Base-by-base conservation (phyloP, 1,284 basidiomycete genomes). In the Cryptococcus depauperatus region DNA sequence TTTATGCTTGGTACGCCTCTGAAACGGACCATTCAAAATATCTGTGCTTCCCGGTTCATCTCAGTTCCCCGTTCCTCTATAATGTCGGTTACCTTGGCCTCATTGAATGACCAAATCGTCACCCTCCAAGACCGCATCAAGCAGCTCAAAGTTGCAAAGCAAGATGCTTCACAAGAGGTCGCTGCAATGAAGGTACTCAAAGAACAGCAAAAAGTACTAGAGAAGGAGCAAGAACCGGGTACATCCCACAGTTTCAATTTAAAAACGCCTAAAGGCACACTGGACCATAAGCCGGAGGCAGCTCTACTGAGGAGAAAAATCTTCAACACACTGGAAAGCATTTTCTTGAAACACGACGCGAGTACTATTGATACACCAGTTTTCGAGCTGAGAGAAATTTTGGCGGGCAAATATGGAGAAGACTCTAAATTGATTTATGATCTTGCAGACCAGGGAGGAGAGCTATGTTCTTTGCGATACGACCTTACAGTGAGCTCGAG, bases 381-480 rank as follows among this genome's bases (percentile, higher is more conserved):
- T 16, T 97, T 98, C 62, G 93, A 98, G 74, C 82, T 93, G 52
- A 92, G 91, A 69, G 93, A 98, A 64, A 84, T 98, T 52, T 75
- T 97, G 37, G 80, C 88, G 0, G 93, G 90, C 54, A 98, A 97
- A 73, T 96, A 96, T 59, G 91, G 90, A 47, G 95, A 98, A 72
- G 93, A 98, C 69, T 81, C 84, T 39, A 98, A 99, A 72, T 82
- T 98, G 60, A 98, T 98, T 59, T 98, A 96, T 70, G 93, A 98
- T 71, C 78, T 99, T 43, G 82, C 85, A 76, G 95, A 98, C 71
- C 95, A 98, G 69, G 95, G 93, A n/a, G 93, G 95, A 21, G 95
- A 99, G 71, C 80, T 97, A 59, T 85, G 96, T 54, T 87, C 87
- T 18, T 73, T 99, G 56, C 77, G 93, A 47, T 99, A 98, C 66